phyloP scores from a whole-genome alignment of 1,284 basidiomycete genomes.

The Sporisorium iseilematis-ciliati region DNA sequence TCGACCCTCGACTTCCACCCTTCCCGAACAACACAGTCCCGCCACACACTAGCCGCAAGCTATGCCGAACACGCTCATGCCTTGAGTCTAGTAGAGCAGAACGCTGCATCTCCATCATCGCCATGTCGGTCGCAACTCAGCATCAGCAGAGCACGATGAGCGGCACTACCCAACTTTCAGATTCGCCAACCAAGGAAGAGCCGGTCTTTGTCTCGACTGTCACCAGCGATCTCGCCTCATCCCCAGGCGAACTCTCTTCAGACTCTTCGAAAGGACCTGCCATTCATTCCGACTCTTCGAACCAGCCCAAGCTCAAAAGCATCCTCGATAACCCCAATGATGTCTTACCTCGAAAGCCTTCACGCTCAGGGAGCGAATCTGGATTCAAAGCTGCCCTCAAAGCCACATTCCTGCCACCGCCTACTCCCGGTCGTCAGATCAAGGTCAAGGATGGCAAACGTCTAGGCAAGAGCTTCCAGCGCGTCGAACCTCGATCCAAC shows the following conservation, averaged over 20 bases:
- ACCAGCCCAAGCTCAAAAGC: constrained; percentile 36
- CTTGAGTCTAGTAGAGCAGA: constrained; percentile 4
- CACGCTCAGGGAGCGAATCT: constrained; percentile 27
- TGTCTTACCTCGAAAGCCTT: constrained; percentile 26
- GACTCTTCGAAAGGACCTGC: constrained; percentile 16
- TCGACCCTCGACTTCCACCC: not conserved
- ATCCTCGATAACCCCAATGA: constrained; percentile 61
- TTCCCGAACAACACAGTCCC: not conserved
- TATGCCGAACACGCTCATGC: not conserved
- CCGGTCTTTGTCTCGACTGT: constrained; percentile 14
- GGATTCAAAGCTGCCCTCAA: constrained; percentile 54
- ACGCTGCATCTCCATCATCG: not conserved
- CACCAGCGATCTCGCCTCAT: constrained; percentile 19
- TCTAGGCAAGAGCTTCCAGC: constrained; percentile 58
- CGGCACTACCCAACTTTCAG: not conserved
- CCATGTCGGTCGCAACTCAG: constrained; percentile 26
- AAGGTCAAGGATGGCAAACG: constrained; percentile 47
- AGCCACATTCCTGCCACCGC: constrained; percentile 54
- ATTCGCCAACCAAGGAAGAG: constrained; percentile 20
- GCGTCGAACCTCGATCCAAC: constrained; percentile 36
- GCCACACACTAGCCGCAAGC: not conserved
- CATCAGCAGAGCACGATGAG: constrained; percentile 2
- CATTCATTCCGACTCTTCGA: constrained; percentile 13
- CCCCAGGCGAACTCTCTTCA: constrained; percentile 24
- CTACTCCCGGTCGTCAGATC: constrained; percentile 52